phyloP scores from a whole-genome alignment of 257 asterid genomes.

The Paulownia fortunei region DNA sequence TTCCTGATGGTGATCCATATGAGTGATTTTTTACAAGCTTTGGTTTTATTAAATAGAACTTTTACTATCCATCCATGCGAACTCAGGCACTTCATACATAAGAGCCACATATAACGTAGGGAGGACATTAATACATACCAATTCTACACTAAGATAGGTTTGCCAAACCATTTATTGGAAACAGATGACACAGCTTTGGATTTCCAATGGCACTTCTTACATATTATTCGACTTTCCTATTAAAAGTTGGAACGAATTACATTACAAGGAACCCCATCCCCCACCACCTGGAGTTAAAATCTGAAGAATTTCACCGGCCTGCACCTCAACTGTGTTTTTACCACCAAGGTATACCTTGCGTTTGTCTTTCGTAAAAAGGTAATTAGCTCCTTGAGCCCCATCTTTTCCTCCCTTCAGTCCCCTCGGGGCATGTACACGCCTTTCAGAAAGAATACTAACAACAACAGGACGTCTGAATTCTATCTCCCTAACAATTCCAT shows the following conservation, averaged over 20 bases:
- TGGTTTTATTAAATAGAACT: too few species aligned
- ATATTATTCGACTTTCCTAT: background rate
- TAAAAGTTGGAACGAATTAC: background rate
- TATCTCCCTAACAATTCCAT: slow-evolving; percentile 88
- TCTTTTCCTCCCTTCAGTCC: slow-evolving; percentile 78
- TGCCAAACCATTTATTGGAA: background rate
- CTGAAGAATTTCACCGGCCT: slow-evolving; percentile 85
- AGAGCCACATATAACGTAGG: background rate
- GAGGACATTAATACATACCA: background rate
- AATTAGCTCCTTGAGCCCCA: slow-evolving; percentile 89
- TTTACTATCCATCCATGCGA: background rate
- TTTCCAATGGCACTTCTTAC: background rate
- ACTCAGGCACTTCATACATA: background rate
- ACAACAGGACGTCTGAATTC: slow-evolving; percentile 76
- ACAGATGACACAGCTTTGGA: background rate
- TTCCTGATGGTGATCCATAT: too few species aligned
- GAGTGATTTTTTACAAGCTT: too few species aligned
- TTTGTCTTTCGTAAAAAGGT: slow-evolving; percentile 67
- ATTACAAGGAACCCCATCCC: slow-evolving; percentile 76
- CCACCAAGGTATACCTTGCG: slow-evolving; percentile 84
- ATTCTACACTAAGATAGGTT: background rate
- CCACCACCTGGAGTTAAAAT: slow-evolving; percentile 97
- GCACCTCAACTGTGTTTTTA: slow-evolving; percentile 77
- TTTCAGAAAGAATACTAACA: slow-evolving; percentile 90
- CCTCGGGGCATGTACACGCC: slow-evolving; percentile 94